A percentile compares a stretch with the other conserved stretches of the same genome.
These are phyloP conservation scores for Hymenotorrendiella dingleyae DNA, from an alignment of 2,329 filamentous ascomycete species.

Conservation along the genomic window DNA sequence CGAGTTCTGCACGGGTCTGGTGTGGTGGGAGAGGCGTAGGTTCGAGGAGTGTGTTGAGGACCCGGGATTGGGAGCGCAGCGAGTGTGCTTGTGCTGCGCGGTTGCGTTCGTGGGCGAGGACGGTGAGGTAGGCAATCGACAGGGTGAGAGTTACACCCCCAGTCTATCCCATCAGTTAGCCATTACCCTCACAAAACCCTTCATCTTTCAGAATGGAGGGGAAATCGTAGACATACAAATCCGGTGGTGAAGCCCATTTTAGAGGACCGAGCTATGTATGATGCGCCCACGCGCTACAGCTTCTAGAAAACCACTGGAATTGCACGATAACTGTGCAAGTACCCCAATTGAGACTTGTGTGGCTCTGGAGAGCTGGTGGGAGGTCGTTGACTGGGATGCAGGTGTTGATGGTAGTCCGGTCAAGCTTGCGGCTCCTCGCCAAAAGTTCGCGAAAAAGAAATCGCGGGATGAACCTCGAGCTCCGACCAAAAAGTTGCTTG, in stretches of 20 bases:
- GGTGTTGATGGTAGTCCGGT: conserved; percentile 9
- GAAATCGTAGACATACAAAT: conserved; percentile 51
- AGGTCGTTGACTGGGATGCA: conserved; percentile 7
- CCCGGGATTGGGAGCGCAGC: conserved; percentile 50
- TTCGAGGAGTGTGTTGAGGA: conserved; percentile 48
- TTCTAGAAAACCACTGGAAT: not conserved
- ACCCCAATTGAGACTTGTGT: conserved; percentile 10
- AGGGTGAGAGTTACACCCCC: conserved; percentile 72
- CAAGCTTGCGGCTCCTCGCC: not conserved
- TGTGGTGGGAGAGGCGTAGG: conserved; percentile 42
- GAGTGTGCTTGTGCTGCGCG: conserved; percentile 52
- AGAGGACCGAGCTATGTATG: not conserved
- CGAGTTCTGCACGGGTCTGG: conserved; percentile 45
- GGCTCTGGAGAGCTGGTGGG: conserved; percentile 18
- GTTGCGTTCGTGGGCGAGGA: conserved; percentile 64
- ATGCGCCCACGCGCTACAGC: conserved; percentile 14
- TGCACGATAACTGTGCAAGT: not conserved
- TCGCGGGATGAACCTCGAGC: not conserved
- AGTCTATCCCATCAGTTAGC: conserved; percentile 44
- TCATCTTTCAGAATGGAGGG: conserved; percentile 1
- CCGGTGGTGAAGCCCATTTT: conserved; percentile 69
- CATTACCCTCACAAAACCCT: no score
- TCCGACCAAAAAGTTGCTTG: not conserved
- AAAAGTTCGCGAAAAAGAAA: conserved; percentile 1
- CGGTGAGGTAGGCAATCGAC: conserved; percentile 64